Conservation (phyloP, 371 early-diverging fungal genomes). For the Apophysomyces variabilis region DNA sequence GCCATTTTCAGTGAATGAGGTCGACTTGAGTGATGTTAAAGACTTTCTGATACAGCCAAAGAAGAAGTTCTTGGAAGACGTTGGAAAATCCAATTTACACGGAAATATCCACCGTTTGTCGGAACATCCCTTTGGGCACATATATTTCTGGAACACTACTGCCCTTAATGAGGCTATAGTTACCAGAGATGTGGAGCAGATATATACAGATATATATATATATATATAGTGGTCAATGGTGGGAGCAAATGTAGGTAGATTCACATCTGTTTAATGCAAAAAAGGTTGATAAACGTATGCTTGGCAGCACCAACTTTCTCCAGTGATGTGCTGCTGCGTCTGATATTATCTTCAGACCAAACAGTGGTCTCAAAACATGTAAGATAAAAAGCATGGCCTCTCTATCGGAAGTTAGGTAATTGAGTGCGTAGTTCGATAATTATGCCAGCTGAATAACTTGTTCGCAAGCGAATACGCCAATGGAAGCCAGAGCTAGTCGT, state of each 20-base stretch:
- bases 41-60: not conserved
- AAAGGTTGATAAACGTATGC: not conserved
- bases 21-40: not conserved
- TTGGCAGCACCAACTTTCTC: not conserved
- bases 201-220: not conserved
- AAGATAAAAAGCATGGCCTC: not conserved
- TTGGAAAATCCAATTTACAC: not conserved
- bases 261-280: not conserved
- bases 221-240: not conserved
- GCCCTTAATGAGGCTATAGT: not conserved
- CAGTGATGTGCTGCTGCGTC: not conserved
- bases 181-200: not conserved
- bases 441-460: not conserved
- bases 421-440: not conserved
- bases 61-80: not conserved
- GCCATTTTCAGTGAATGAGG: not conserved
- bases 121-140: not conserved
- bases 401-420: not conserved
- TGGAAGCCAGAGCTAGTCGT: not conserved
- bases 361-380: not conserved
- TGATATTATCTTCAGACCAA: not conserved
- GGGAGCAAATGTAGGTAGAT: not conserved
- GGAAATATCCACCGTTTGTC: not conserved
- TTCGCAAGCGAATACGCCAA: not conserved
- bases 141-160: not conserved